phyloP scores from a whole-genome alignment of 1,284 basidiomycete genomes.

The Cronartium quercuum region DNA sequence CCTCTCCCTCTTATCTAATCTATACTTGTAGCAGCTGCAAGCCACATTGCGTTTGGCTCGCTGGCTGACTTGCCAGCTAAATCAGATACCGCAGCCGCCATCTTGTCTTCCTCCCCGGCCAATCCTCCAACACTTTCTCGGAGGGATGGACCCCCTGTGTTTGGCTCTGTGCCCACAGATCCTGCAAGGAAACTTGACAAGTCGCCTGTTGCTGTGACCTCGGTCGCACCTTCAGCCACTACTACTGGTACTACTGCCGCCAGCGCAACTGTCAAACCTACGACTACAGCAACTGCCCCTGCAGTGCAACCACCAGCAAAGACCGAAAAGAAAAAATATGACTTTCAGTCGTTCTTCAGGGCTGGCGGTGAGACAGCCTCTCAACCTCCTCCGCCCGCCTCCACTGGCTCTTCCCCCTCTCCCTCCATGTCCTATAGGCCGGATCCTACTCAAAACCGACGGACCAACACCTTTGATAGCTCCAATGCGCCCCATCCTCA shows the following conservation, averaged over 20 bases:
- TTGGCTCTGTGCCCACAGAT: slow-evolving; percentile 30
- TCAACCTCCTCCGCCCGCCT: slow-evolving; percentile 20
- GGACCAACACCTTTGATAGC: slow-evolving; percentile 14
- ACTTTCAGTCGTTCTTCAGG: slow-evolving; percentile 34
- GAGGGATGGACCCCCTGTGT: slow-evolving; percentile 32
- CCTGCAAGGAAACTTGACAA: neutral
- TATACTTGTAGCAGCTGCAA: slow-evolving; percentile 9
- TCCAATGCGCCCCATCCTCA: neutral
- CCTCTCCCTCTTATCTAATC: neutral
- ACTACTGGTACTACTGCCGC: slow-evolving; percentile 12
- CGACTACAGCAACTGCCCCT: slow-evolving; percentile 16
- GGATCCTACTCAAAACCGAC: slow-evolving; percentile 20
- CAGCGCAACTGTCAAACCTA: slow-evolving; percentile 15
- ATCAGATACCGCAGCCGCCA: slow-evolving; percentile 4
- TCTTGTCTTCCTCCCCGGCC: slow-evolving; percentile 36
- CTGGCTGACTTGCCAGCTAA: slow-evolving; percentile 30
- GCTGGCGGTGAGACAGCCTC: slow-evolving; percentile 31
- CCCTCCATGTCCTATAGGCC: slow-evolving; percentile 32
- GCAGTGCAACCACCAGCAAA: slow-evolving; percentile 4
- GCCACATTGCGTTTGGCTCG: slow-evolving; percentile 33
- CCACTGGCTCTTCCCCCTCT: slow-evolving; percentile 29
- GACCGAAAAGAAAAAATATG: slow-evolving; percentile 37
- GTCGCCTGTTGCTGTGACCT: neutral
- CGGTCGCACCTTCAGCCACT: neutral
- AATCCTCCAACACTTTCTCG: slow-evolving; percentile 29